Percentiles rank a stretch among this genome's conserved stretches.
phyloP scores from a whole-genome alignment of 2,329 filamentous ascomycete species.

The Ophiostoma novo-ulmi region DNA sequence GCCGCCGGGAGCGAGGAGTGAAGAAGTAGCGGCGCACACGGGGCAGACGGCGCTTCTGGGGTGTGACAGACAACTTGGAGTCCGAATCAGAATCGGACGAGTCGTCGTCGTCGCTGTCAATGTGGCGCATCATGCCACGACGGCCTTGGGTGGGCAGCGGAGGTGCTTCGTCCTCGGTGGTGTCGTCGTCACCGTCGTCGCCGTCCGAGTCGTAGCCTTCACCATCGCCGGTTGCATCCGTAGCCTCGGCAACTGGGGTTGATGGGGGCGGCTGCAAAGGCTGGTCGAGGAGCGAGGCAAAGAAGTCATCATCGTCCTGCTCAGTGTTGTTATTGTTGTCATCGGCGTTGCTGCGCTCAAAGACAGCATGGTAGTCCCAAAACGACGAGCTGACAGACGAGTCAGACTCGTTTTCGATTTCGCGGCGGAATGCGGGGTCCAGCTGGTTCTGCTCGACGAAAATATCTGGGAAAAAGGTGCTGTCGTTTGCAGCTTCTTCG shows the following conservation, averaged over 20 bases:
- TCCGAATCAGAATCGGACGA: constrained; percentile 52
- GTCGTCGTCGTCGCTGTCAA: constrained; percentile 42
- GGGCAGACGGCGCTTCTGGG: constrained; percentile 47
- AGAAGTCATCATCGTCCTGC: constrained; percentile 30
- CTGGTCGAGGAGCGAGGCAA: constrained; percentile 21
- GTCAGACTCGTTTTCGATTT: constrained; percentile 64
- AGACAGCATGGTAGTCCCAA: constrained; percentile 56
- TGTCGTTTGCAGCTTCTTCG: constrained; percentile 56
- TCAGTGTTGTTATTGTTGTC: constrained; percentile 23
- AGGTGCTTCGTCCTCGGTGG: constrained; percentile 53
- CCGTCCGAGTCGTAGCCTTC: constrained; percentile 35
- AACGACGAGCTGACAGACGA: constrained; percentile 55
- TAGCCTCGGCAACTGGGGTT: constrained; percentile 24
- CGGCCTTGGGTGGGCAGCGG: constrained; percentile 46
- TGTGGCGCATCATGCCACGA: constrained; percentile 38
- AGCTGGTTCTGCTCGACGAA: constrained; percentile 71
- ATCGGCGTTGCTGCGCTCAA: constrained; percentile 27
- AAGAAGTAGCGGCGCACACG: constrained; percentile 52
- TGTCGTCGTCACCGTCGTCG: constrained; percentile 55
- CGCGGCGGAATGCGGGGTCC: constrained; percentile 65
- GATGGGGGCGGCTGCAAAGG: not conserved
- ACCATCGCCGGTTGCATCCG: not conserved
- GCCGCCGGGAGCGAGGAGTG: constrained; percentile 51
- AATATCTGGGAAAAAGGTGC: constrained; percentile 69
- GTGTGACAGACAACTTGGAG: constrained; percentile 41